Percentiles rank a stretch among this genome's conserved stretches.
Evolutionary conservation across 352 stramenopile species (phyloP).

Genomic region (Phytopythium delawarense): DNA sequence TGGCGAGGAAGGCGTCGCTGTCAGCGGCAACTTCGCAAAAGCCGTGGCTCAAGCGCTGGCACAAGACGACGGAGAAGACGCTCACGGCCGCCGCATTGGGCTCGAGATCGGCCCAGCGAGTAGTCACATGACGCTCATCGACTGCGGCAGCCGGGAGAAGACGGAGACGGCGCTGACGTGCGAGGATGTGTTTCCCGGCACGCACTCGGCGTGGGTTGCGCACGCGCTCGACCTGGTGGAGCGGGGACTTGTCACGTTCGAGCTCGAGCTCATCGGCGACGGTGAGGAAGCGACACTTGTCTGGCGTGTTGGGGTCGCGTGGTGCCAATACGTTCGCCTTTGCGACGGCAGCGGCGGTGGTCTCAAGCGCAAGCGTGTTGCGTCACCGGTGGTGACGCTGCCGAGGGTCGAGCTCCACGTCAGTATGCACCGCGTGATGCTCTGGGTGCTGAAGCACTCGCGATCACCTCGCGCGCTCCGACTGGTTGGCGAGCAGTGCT

Average conservation of each 20-base stretch:
- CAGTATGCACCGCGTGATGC: conserved; percentile 46
- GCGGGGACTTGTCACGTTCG: conserved; percentile 28
- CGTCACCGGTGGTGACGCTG: conserved; percentile 7
- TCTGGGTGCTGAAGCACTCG: conserved; percentile 41
- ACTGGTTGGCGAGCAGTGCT: conserved; percentile 17
- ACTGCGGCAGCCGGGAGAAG: not conserved
- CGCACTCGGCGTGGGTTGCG: conserved; percentile 10
- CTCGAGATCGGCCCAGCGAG: not conserved
- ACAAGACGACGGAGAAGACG: not conserved
- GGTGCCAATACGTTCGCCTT: conserved; percentile 21
- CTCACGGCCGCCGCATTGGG: not conserved
- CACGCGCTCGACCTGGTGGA: conserved; percentile 19
- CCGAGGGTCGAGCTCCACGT: conserved; percentile 11
- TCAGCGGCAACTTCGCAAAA: conserved; percentile 5
- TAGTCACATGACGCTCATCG: conserved; percentile 10
- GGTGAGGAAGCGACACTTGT: conserved; percentile 7
- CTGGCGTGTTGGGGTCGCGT: conserved; percentile 34
- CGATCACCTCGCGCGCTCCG: conserved; percentile 4
- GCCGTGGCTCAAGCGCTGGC: not conserved
- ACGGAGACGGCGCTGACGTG: conserved; percentile 11
- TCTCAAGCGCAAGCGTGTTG: not conserved
- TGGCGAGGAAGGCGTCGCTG: not conserved
- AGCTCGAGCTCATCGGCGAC: conserved; percentile 19
- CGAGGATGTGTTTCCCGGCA: conserved; percentile 20
- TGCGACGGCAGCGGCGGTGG: conserved; percentile 1